A percentile compares a stretch with the other conserved stretches of the same genome.
These are phyloP conservation scores for Grigorovia yakushimaensis DNA, from an alignment of 805 yeast genomes.

Conservation along the genomic window DNA sequence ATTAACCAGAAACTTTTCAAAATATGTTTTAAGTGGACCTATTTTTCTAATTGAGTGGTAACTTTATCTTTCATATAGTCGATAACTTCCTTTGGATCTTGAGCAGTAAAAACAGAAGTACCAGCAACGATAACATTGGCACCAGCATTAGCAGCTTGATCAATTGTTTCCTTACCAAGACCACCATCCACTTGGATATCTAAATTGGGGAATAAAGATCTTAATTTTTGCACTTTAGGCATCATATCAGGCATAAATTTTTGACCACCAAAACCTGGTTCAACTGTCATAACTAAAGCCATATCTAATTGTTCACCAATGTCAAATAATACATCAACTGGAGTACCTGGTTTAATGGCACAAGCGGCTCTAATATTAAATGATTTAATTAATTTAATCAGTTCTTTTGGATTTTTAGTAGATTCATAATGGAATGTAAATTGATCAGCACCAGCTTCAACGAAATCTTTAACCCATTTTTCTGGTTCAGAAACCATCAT, in stretches of 20 bases:
- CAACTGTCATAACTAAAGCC: constrained; percentile 98
- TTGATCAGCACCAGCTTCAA: constrained; percentile 89
- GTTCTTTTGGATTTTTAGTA: constrained; percentile 62
- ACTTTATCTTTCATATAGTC: constrained; percentile 57
- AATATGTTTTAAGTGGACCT: too few relatives aligned
- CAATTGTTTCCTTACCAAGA: constrained; percentile 74
- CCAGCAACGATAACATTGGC: constrained; percentile 98
- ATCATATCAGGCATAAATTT: constrained; percentile 92
- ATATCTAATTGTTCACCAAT: constrained; percentile 73
- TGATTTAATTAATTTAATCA: constrained; percentile 65
- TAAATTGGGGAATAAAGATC: constrained; percentile 64
- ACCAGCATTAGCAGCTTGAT: constrained; percentile 88
- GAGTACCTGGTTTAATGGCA: constrained; percentile 89
- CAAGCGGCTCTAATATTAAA: constrained; percentile 90
- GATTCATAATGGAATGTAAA: constrained; percentile 96
- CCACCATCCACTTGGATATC: constrained; percentile 98
- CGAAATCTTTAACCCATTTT: constrained; percentile 88
- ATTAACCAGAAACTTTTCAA: too few relatives aligned
- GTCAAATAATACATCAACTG: constrained; percentile 71
- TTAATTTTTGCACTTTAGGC: constrained; percentile 80
- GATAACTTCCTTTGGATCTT: constrained; percentile 69
- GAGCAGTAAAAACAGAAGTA: constrained; percentile 82
- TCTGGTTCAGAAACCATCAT: constrained; percentile 95
- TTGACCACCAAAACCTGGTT: constrained; percentile 99
- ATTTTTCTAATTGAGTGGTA: constrained; percentile 32